These are phyloP conservation scores for Globisporangium okanoganense DNA, from an alignment of 352 stramenopile genomes.

Conservation along the genomic window DNA sequence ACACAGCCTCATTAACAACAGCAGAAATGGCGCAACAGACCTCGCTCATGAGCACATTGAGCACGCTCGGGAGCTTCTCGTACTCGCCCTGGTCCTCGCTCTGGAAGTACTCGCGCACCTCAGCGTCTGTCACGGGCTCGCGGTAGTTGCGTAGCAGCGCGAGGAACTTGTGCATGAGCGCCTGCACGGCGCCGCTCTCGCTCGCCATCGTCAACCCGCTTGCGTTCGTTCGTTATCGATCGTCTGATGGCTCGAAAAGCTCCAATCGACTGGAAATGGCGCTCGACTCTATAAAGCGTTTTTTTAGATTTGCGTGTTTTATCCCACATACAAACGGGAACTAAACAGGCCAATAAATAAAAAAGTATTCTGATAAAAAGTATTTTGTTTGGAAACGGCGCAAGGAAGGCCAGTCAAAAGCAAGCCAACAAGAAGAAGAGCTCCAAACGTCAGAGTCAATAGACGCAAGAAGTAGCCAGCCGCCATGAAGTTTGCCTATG, in stretches of 20 bases:
- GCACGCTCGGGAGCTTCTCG: slow-evolving; percentile 73
- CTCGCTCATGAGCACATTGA: slow-evolving; percentile 84
- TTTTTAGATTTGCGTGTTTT: no score
- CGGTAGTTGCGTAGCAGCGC: slow-evolving; percentile 74
- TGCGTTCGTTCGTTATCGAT: background rate
- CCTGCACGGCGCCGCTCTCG: slow-evolving; percentile 25
- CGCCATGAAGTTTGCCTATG: slow-evolving; percentile 88
- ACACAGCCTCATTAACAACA: background rate
- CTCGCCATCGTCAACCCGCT: slow-evolving; percentile 11
- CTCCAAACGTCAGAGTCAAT: slow-evolving; percentile 16
- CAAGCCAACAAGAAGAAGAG: slow-evolving; percentile 18
- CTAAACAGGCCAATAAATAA: no score
- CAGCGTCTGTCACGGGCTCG: slow-evolving; percentile 71
- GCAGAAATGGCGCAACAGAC: slow-evolving; percentile 16
- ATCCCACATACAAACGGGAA: no score
- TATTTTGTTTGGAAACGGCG: slow-evolving; percentile 18
- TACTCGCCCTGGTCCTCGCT: slow-evolving; percentile 64
- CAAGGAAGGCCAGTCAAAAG: slow-evolving; percentile 35
- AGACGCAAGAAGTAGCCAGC: slow-evolving; percentile 4
- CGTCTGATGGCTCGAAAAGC: slow-evolving; percentile 2
- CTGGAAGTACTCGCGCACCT: slow-evolving; percentile 82
- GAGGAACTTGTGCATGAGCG: slow-evolving; percentile 67
- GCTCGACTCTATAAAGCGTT: no score
- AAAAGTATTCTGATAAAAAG: no score
- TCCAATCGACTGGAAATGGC: no score